Conservation (phyloP, 2,329 filamentous ascomycete species). For the Metarhizium humberi region DNA sequence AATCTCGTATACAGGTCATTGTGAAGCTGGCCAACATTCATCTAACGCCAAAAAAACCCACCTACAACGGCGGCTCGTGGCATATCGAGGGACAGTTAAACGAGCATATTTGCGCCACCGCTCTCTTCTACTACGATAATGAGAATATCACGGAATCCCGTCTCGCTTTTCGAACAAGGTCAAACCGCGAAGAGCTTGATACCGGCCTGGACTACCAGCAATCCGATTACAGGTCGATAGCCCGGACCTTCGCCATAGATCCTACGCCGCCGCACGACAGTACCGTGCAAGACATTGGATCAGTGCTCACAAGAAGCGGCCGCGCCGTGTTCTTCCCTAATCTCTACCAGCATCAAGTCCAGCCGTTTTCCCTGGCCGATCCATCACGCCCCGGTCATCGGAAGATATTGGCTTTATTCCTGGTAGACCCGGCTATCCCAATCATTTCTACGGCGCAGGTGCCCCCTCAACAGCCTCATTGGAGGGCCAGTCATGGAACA, state of each 20-base stretch:
- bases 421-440: constrained; percentile 46
- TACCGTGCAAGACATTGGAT: constrained; percentile 31
- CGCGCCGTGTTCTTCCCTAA: constrained; percentile 50
- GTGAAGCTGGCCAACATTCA: constrained; percentile 55
- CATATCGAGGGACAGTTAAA: constrained; percentile 48
- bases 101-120: constrained; percentile 54
- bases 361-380: constrained; percentile 43
- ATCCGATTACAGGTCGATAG: constrained; percentile 23
- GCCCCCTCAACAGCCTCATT: constrained; percentile 31
- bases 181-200: constrained; percentile 20
- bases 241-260: constrained; percentile 24
- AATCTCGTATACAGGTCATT: constrained; percentile 45
- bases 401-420: constrained; percentile 50
- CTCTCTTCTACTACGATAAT: constrained; percentile 33
- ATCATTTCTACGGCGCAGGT: constrained; percentile 34
- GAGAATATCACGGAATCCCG: constrained; percentile 47
- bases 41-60: constrained; percentile 47
- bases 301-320: constrained; percentile 33
- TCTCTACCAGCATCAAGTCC: constrained; percentile 40
- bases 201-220: constrained; percentile 20
- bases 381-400: constrained; percentile 43
- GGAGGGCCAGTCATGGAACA: constrained; percentile 15
- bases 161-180: constrained; percentile 39
- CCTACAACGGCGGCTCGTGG: constrained; percentile 43
- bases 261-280: background rate